These are phyloP conservation scores for Elsinoe perseae DNA, from an alignment of 2,329 filamentous ascomycete species.

Conservation along the genomic window DNA sequence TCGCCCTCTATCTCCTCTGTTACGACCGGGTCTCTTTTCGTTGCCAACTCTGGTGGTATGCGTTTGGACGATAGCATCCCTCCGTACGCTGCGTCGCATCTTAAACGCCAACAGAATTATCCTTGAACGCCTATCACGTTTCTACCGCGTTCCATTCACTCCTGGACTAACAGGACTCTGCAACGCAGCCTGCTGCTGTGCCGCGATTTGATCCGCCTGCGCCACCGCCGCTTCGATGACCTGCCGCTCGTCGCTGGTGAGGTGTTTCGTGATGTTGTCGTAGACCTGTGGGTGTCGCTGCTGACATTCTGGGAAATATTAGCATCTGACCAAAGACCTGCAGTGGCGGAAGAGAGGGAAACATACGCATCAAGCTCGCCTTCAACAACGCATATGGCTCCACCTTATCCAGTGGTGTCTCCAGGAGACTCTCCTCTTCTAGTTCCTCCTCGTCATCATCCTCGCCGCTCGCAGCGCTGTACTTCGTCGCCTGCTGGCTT, in stretches of 20 bases:
- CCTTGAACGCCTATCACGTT: not conserved
- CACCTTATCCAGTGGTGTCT: conserved; percentile 89
- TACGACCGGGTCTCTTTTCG: too few relatives aligned
- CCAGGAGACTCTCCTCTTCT: conserved; percentile 84
- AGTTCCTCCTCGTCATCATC: conserved; percentile 74
- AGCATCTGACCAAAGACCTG: conserved; percentile 20
- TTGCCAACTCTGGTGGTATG: too few relatives aligned
- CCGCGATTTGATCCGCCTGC: conserved; percentile 54
- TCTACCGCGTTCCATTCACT: not conserved
- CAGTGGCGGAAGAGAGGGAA: not conserved
- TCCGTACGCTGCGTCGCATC: not conserved
- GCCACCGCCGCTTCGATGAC: conserved; percentile 72
- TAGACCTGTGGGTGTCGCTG: conserved; percentile 88
- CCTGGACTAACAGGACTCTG: not conserved
- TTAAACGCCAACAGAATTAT: not conserved
- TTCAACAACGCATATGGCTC: conserved; percentile 92
- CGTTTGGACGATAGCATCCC: not conserved
- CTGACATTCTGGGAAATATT: conserved; percentile 61
- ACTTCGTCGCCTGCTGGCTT: conserved; percentile 59
- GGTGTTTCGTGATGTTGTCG: conserved; percentile 65
- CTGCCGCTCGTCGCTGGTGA: conserved; percentile 71
- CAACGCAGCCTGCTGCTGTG: not conserved
- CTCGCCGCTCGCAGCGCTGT: conserved; percentile 44
- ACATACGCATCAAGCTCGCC: conserved; percentile 71
- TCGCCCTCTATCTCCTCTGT: too few relatives aligned